phyloP scores from a whole-genome alignment of 2,329 filamentous ascomycete species.

The Colletotrichum godetiae region DNA sequence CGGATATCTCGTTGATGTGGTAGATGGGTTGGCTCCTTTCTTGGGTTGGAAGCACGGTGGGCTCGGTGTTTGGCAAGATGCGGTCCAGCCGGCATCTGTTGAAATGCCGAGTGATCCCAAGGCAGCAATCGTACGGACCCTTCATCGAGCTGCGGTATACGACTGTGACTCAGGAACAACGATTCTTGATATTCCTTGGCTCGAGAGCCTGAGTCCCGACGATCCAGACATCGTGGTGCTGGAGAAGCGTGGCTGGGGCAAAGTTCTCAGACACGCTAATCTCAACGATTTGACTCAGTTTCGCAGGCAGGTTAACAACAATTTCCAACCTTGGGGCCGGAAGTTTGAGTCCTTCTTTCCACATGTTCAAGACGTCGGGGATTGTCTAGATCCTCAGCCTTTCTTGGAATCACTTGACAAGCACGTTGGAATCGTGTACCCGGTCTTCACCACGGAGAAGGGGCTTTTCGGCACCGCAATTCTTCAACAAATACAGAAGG shows the following conservation, averaged over 20 bases:
- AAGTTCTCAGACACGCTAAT: conserved; percentile 23
- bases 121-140: background rate
- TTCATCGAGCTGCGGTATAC: conserved; percentile 11
- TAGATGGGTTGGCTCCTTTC: conserved; percentile 15
- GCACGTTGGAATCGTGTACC: conserved; percentile 23
- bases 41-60: conserved; percentile 16
- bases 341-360: conserved; percentile 8
- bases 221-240: conserved; percentile 5
- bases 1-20: conserved; percentile 15
- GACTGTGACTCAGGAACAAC: conserved; percentile 7
- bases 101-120: conserved; percentile 1
- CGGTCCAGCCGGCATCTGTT: background rate
- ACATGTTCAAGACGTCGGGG: background rate
- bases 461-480: conserved; percentile 16
- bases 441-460: conserved; percentile 11
- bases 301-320: conserved; percentile 2
- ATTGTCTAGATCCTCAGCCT: background rate
- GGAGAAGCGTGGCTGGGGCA: conserved; percentile 13
- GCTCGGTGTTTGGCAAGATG: background rate
- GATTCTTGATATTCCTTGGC: conserved; percentile 25
- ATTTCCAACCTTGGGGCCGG: conserved; percentile 13
- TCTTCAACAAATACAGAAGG: conserved; percentile 8
- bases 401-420: conserved; percentile 23
- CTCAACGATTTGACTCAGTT: conserved; percentile 18
- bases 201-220: background rate